phyloP scores from a whole-genome alignment of 2,329 filamentous ascomycete genomes.

The Monilinia laxa region DNA sequence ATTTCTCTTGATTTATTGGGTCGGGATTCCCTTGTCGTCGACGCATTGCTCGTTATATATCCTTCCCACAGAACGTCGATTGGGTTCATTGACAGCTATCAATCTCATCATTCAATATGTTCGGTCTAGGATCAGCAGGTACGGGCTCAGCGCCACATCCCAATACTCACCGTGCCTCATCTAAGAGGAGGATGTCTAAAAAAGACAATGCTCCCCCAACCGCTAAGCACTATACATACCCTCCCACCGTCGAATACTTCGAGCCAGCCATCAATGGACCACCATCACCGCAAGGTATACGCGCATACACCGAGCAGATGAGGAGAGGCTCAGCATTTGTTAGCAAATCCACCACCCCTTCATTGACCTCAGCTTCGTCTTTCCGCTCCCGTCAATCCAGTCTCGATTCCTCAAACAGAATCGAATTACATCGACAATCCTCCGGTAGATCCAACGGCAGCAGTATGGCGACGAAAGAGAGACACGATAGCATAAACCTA shows the following conservation, averaged over 20 bases:
- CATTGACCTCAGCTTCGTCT: slow-evolving; percentile 58
- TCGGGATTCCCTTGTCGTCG: slow-evolving; percentile 17
- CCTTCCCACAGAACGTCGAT: slow-evolving; percentile 21
- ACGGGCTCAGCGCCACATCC: slow-evolving; percentile 10
- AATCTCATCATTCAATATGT: slow-evolving; percentile 19
- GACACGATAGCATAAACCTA: slow-evolving; percentile 59
- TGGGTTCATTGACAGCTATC: slow-evolving; percentile 16
- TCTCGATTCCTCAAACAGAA: slow-evolving; percentile 32
- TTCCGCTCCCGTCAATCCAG: slow-evolving; percentile 47
- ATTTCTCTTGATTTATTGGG: slow-evolving; percentile 17
- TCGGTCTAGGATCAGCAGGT: slow-evolving; percentile 19
- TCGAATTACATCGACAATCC: slow-evolving; percentile 54
- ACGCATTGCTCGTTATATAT: slow-evolving; percentile 23
- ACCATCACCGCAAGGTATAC: slow-evolving; percentile 59
- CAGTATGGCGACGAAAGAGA: slow-evolving; percentile 52
- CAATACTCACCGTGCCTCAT: slow-evolving; percentile 3
- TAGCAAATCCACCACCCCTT: slow-evolving; percentile 47
- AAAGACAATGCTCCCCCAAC: slow-evolving; percentile 9
- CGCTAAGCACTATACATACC: slow-evolving; percentile 14
- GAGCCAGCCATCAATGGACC: slow-evolving; percentile 60
- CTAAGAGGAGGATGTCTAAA: slow-evolving; percentile 16
- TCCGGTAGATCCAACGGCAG: slow-evolving; percentile 56
- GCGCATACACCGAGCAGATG: slow-evolving; percentile 59
- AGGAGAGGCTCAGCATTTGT: slow-evolving; percentile 52
- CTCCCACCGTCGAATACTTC: slow-evolving; percentile 45